Conservation (phyloP, 2,329 filamentous ascomycete genomes). For the Allantophomopsis cytisporea region DNA sequence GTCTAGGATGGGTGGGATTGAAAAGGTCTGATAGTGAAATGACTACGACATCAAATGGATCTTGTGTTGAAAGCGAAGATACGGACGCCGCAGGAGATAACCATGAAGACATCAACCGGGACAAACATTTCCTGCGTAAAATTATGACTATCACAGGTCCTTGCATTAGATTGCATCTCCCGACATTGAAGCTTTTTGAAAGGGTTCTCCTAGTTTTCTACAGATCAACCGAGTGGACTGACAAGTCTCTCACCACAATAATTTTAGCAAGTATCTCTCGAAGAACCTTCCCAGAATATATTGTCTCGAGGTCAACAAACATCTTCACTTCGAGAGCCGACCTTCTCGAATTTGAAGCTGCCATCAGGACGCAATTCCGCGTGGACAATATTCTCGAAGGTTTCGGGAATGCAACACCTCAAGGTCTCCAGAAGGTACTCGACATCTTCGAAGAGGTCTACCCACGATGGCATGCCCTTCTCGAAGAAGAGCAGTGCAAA, state of each 20-base stretch:
- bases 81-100: conserved; percentile 22
- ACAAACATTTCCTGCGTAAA: conserved; percentile 62
- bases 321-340: conserved; percentile 69
- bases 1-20: conserved; percentile 56
- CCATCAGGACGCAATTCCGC: conserved; percentile 66
- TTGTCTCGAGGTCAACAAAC: conserved; percentile 78
- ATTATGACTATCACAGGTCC: conserved; percentile 68
- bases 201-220: conserved; percentile 94
- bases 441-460: conserved; percentile 62
- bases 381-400: conserved; percentile 77
- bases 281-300: conserved; percentile 77
- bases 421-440: conserved; percentile 53
- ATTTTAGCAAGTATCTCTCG: conserved; percentile 84
- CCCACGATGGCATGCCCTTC: conserved; percentile 63
- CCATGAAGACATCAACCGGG: conserved; percentile 41
- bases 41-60: conserved; percentile 35
- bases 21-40: conserved; percentile 31
- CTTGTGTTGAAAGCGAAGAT: conserved; percentile 25
- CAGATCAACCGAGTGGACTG: conserved; percentile 90
- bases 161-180: conserved; percentile 66
- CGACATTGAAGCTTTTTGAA: conserved; percentile 72
- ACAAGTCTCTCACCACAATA: conserved; percentile 89
- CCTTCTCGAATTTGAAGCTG: conserved; percentile 80
- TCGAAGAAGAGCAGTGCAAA: conserved; percentile 64
- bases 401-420: conserved; percentile 53